These are phyloP conservation scores for Calvatia gigantea DNA, from an alignment of 768 basidiomycete species.

Conservation along the genomic window DNA sequence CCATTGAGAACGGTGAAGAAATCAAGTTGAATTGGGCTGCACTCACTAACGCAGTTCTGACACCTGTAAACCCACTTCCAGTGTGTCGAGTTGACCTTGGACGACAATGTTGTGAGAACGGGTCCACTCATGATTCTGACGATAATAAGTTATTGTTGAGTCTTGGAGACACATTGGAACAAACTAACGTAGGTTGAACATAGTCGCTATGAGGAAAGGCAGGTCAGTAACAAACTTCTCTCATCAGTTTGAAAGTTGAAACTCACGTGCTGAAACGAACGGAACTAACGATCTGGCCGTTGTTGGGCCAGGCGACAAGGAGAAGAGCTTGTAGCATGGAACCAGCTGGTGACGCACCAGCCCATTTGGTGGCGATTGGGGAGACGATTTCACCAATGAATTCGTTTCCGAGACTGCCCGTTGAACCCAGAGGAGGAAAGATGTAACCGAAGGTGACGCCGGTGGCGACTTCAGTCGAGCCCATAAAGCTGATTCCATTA, in stretches of 20 bases:
- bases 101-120: conserved; percentile 46
- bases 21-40: background rate
- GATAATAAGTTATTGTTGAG: background rate
- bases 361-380: conserved; percentile 53
- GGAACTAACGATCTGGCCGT: conserved; percentile 47
- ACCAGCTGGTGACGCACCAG: conserved; percentile 49
- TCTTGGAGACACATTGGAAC: background rate
- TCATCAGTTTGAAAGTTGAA: too few relatives aligned
- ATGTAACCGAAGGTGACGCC: conserved; percentile 44
- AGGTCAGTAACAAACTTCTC: background rate
- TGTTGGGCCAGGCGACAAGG: conserved; percentile 60
- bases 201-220: conserved; percentile 36
- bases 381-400: conserved; percentile 64
- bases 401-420: conserved; percentile 39
- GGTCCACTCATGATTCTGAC: conserved; percentile 46
- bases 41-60: conserved; percentile 60
- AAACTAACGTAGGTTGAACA: conserved; percentile 42
- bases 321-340: conserved; percentile 55
- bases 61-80: conserved; percentile 70
- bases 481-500: conserved; percentile 54
- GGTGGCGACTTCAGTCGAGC: conserved; percentile 38
- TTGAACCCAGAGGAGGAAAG: conserved; percentile 45
- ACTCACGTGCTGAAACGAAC: conserved; percentile 53
- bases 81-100: conserved; percentile 53
- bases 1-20: background rate